Base-by-base conservation (phyloP, 768 basidiomycete species). In the Panaeolus papilionaceus region DNA sequence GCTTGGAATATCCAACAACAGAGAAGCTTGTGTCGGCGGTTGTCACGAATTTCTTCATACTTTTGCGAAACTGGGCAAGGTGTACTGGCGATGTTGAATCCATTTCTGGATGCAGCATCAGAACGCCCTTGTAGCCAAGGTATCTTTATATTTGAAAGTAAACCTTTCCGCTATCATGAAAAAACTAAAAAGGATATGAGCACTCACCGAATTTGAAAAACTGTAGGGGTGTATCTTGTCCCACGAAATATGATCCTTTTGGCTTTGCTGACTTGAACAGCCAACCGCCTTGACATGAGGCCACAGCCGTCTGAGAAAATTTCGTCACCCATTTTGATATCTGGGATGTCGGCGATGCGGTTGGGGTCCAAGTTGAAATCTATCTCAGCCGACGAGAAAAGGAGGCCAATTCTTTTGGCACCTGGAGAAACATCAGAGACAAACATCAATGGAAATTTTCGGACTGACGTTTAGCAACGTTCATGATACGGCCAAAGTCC, bases 261-360 rank as follows among this genome's bases (percentile, higher is more conserved):
- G 6, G 76, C 76, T 68, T 79, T 86, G 68, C 85, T 87, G 12
- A 92, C 71, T 68, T 84, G 81, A 0, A 84, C 71, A 2, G 87
- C 86, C 66, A 89, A 81, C 37, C 77, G 76, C 62, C 77, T 79
- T 0, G 88, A 84, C 68, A 91, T 90, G 8, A 91, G 81, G 0
- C 90, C 90, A 72, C 90, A 91, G 0, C 90, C 90, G 73, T 91
- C 89, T 0, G 89, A 90, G 74, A 91, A 90, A 0, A 83, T 71
- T 65, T 88, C 87, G 54, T 88, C 89, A 7, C 83, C 82, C 26
- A 79, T 76, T 69, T 81, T 83, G 64, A 91, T 86, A 68, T 90
- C 90, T 3, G 81, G 79, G 12, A 91, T 90, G 70, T 92, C 90
- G 5, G 78, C 73, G 8, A 83, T 79, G 58, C 78, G 79, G 33